Conservation (phyloP, 331 rosid species). For the Cydonia oblonga region DNA sequence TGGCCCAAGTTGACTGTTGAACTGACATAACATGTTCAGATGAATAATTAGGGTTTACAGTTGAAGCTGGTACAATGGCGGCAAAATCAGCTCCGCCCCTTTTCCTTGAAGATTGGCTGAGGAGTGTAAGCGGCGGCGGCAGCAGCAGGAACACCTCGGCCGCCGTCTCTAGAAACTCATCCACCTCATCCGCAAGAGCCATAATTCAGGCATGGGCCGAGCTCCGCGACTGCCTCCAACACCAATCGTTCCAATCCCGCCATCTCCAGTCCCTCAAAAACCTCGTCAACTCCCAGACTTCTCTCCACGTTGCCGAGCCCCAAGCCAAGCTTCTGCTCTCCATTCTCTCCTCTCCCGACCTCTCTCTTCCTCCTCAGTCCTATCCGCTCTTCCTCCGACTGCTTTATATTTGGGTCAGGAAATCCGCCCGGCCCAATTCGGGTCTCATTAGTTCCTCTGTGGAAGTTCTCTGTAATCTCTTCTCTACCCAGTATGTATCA, state of each 20-base stretch:
- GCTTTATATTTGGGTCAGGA: constrained; percentile 68
- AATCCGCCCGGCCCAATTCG: constrained; percentile 48
- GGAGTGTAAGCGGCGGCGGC: constrained; percentile 24
- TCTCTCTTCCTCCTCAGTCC: constrained; percentile 41
- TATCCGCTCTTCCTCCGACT: constrained; percentile 45
- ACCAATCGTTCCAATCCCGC: constrained; percentile 25
- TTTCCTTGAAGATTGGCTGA: constrained; percentile 74
- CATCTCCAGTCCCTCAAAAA: constrained; percentile 53
- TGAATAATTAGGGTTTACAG: not conserved
- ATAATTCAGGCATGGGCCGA: constrained; percentile 75
- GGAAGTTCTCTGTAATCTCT: constrained; percentile 20
- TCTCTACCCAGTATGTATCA: constrained; percentile 23
- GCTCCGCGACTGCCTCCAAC: constrained; percentile 49
- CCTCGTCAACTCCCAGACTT: constrained; percentile 49
- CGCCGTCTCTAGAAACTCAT: constrained; percentile 15
- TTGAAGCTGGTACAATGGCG: constrained; percentile 27
- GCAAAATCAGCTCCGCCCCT: constrained; percentile 28
- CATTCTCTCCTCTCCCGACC: constrained; percentile 37
- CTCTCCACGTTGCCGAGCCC: constrained; percentile 85
- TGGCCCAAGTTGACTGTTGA: too few species aligned
- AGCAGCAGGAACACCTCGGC: not conserved
- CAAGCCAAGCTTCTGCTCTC: constrained; percentile 64
- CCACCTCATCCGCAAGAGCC: constrained; percentile 51
- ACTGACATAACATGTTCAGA: too few species aligned
- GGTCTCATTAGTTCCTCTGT: constrained; percentile 39